Conservation (phyloP, 1,284 basidiomycete genomes). For the Pseudozyma thailandica region DNA sequence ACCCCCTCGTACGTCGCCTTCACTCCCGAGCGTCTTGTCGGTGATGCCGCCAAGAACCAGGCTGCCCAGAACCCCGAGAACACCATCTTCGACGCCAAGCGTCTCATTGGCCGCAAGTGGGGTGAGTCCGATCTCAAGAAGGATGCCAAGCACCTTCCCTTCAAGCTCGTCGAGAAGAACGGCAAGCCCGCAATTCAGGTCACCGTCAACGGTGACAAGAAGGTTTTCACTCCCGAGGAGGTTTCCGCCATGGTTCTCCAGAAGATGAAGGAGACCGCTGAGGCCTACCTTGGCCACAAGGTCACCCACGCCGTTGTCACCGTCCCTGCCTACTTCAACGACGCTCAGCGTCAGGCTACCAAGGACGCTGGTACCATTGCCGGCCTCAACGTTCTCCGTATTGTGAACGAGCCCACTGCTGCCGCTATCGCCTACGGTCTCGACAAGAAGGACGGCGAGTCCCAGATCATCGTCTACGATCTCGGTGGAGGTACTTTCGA, state of each 20-base stretch:
- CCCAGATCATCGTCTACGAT: slow-evolving; percentile 97
- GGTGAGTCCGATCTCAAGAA: slow-evolving; percentile 71
- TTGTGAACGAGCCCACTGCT: slow-evolving; percentile 98
- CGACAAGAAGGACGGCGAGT: slow-evolving; percentile 91
- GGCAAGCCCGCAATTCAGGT: slow-evolving; percentile 68
- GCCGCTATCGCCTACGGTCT: slow-evolving; percentile 96
- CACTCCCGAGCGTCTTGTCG: slow-evolving; percentile 78
- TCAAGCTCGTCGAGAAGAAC: slow-evolving; percentile 70
- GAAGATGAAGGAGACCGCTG: slow-evolving; percentile 99
- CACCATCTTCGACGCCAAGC: slow-evolving; percentile 93
- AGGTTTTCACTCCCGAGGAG: slow-evolving; percentile 77
- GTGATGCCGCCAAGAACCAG: slow-evolving; percentile 75
- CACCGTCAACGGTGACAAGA: slow-evolving; percentile 58
- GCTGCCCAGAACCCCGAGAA: slow-evolving; percentile 83
- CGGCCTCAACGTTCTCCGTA: slow-evolving; percentile 93
- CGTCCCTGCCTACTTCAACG: slow-evolving; percentile 91
- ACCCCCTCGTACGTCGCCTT: slow-evolving; percentile 69
- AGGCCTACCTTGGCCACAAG: slow-evolving; percentile 94
- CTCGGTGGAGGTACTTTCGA: slow-evolving; percentile 98
- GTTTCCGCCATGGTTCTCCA: slow-evolving; percentile 91
- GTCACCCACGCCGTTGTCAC: slow-evolving; percentile 97
- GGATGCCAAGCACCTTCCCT: slow-evolving; percentile 67
- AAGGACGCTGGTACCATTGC: slow-evolving; percentile 98
- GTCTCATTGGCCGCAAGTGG: slow-evolving; percentile 79
- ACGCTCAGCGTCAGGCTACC: slow-evolving; percentile 98